phyloP scores from a whole-genome alignment of 192 early-diverging fungal species.

The Coemansia sp. region DNA sequence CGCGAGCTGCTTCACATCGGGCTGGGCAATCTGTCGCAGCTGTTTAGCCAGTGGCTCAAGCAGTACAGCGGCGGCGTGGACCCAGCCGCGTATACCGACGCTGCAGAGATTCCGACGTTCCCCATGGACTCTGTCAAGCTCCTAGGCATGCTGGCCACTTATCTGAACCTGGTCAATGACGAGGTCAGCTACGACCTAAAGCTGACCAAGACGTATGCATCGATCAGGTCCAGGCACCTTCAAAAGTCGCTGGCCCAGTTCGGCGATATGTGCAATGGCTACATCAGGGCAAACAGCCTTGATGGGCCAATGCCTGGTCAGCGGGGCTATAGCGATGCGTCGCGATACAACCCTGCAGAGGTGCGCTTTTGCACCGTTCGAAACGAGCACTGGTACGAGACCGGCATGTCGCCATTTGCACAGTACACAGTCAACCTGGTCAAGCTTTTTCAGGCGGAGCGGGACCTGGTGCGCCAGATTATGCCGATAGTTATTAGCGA shows the following conservation, averaged over 20 bases:
- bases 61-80: constrained; percentile 56
- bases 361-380: constrained; percentile 46
- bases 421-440: constrained; percentile 50
- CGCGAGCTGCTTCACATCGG: constrained; percentile 51
- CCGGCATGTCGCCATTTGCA: constrained; percentile 50
- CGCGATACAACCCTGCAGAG: constrained; percentile 29
- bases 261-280: constrained; percentile 44
- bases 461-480: constrained; percentile 51
- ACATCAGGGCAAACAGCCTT: constrained; percentile 34
- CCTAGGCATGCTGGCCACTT: constrained; percentile 57
- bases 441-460: constrained; percentile 56
- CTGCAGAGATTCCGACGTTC: constrained; percentile 48
- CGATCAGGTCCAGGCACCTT: constrained; percentile 48
- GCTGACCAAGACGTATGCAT: constrained; percentile 46
- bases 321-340: constrained; percentile 20
- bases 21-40: constrained; percentile 55
- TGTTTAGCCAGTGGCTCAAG: constrained; percentile 59
- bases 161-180: constrained; percentile 53
- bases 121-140: constrained; percentile 55
- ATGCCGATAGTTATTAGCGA: constrained; percentile 52
- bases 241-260: constrained; percentile 56
- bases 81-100: constrained; percentile 50
- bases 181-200: constrained; percentile 54
- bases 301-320: constrained; percentile 22
- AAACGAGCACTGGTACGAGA: constrained; percentile 55